Evolutionary conservation across 805 yeast species (phyloP), one percentile per base, ranked within the genome.

Genomic region (Monosporozyma solicola): DNA sequence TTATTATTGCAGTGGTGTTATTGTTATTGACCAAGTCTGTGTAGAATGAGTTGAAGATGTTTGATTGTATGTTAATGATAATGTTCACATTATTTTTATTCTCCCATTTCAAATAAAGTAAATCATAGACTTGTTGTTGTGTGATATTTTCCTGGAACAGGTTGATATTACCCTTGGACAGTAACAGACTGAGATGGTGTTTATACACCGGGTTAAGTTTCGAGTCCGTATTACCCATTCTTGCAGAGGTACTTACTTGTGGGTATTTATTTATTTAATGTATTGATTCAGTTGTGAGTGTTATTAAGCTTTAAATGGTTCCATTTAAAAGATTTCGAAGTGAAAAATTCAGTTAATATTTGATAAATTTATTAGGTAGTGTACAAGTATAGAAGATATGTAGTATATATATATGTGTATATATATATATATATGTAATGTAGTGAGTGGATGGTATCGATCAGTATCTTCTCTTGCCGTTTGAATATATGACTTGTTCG

Each of bases 161-260:
- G 24, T 43, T 43, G 2, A 43, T 43, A 10, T 3, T 10, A 5
- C 5, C 29, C 29, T 27, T 27, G 29, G 24, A 41, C 20, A 20
- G 20, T 20, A 63, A 47, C 41, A 51, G 54, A 24, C 54, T 52
- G 16, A 63, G 78, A 61, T 82, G 87, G 61, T 77, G 77, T 63
- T 80, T 82, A 66, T 61, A 64, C 10, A 80, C 78, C 51, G 73
- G 72, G 44, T 51, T 57, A 41, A 79, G 70, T 61, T 77, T 84
- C 25, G 91, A 86, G 53, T 86, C 92, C n/a, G 84, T 72, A 33
- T 84, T 78, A 44, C 85, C 90, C 95, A 88, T 88, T 20, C 20
- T 44, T 16, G 13, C 10, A 3, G 22, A 24, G 10, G 46, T 10
- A 25, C 20, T 37, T 24, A 27, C 10, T 22, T 35, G 31, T 33